A percentile compares a stretch with the other conserved stretches of the same genome.
phyloP scores from a whole-genome alignment of 768 basidiomycete genomes.

The Ramaria sp. region DNA sequence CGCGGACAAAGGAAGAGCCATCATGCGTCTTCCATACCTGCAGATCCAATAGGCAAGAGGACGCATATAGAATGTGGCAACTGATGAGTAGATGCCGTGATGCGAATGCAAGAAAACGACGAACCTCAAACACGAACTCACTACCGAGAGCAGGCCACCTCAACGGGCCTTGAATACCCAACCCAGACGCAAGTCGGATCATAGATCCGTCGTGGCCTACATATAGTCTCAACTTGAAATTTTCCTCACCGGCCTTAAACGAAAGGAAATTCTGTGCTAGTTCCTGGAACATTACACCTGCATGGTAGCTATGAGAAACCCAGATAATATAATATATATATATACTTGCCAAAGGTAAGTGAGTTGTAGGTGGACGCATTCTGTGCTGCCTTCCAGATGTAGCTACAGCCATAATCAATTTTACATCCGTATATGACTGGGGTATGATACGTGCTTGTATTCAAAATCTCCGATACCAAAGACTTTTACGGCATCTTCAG shows the following conservation, averaged over 20 bases:
- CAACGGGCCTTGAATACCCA: constrained; percentile 23
- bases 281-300: constrained; percentile 37
- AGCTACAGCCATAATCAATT: constrained; percentile 20
- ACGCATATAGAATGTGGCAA: neutral
- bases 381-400: constrained; percentile 38
- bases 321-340: neutral
- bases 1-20: constrained; percentile 25
- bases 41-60: neutral
- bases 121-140: constrained; percentile 12
- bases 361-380: constrained; percentile 32
- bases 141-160: constrained; percentile 30
- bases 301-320: neutral
- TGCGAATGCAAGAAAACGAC: neutral
- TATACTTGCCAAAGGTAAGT: constrained; percentile 30
- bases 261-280: constrained; percentile 28
- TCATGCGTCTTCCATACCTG: constrained; percentile 29
- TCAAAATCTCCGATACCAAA: constrained; percentile 29
- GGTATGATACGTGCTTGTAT: constrained; percentile 23
- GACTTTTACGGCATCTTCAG: constrained; percentile 25
- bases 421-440: neutral
- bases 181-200: constrained; percentile 29
- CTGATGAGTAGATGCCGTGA: too few relatives aligned
- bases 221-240: constrained; percentile 28
- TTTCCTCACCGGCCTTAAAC: constrained; percentile 23
- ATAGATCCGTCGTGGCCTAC: constrained; percentile 40